Conservation (phyloP, 2,329 filamentous ascomycete species). For the Paecilomyces variotii region DNA sequence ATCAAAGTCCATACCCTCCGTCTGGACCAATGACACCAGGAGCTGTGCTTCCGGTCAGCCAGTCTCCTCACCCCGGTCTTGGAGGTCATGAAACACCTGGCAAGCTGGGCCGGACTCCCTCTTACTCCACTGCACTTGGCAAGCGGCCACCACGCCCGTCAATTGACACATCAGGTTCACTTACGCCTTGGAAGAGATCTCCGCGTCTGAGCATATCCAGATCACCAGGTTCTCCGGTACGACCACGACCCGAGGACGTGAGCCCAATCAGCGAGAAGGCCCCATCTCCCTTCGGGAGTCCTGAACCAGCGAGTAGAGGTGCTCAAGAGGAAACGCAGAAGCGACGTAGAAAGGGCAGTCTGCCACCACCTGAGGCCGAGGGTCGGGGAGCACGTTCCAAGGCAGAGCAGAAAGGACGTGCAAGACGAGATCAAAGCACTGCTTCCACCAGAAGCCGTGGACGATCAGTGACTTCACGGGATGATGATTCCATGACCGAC, state of each 20-base stretch:
- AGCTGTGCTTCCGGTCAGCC: conserved; percentile 9
- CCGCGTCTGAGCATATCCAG: conserved; percentile 22
- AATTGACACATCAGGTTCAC: conserved; percentile 31
- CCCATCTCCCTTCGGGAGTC: conserved; percentile 26
- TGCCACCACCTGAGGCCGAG: conserved; percentile 9
- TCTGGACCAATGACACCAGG: conserved; percentile 21
- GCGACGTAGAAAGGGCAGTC: conserved; percentile 13
- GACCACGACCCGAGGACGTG: conserved; percentile 35
- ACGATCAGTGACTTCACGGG: conserved; percentile 27
- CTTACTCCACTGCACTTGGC: conserved; percentile 16
- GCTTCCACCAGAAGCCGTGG: conserved; percentile 30
- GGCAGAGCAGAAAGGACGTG: conserved; percentile 18
- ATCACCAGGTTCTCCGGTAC: conserved; percentile 31
- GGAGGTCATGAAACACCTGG: conserved; percentile 21
- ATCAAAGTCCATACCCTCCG: conserved; percentile 10
- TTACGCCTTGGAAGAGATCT: conserved; percentile 37
- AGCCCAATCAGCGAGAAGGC: conserved; percentile 39
- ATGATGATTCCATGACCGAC: conserved; percentile 19
- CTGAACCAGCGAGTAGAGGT: conserved; percentile 1
- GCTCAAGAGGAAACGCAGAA: conserved; percentile 13
- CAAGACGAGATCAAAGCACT: conserved; percentile 25
- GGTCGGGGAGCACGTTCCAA: conserved; percentile 15
- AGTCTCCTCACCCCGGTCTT: conserved; percentile 18
- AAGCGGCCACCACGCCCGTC: conserved; percentile 25
- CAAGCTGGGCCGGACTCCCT: conserved; percentile 12